Base-by-base conservation (phyloP, 129 eudicot genomes). In the Flaveria robusta region DNA sequence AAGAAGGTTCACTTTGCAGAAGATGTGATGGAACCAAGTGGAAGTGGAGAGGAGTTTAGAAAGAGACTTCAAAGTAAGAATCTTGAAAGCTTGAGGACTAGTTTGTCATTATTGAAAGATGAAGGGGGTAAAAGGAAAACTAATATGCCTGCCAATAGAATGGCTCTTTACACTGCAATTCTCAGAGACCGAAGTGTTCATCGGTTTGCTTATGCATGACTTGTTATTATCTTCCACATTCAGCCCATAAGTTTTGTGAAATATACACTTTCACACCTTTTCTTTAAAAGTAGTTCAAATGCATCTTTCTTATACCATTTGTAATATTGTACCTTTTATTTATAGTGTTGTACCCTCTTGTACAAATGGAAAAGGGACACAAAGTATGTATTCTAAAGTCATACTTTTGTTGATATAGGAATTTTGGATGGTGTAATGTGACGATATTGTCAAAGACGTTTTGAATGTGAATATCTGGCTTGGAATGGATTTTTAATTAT, bases 121-220 rank as follows among this genome's bases (percentile, higher is more conserved):
- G 66, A 79, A 71, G 82, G 72, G 66, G 66, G 72, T 79, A 71
- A 71, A 70, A 78, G 2, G 82, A 78, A 70, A 70, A 14, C 58
- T 22, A 75, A 52, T 52, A 85, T 92, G 92, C 92, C 96, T 72
- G 89, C 92, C 13, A 92, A 89, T 72, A 86, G 96, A 77, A 75
- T 74, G 68, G 97, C 96, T 26, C 83, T 92, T 12, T 89, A 92
- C 82, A 85, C 79, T 50, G 97, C 96, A 55, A 92, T 92, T 58
- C 87, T 92, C 20, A 85, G 86, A 66, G 88, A 87, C 11, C 91
- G 93, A 19, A 85, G 84, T 19, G 64, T 74, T 68, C 88, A 86
- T n/a, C 82, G 91, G 70, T 71, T 81, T 23, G 83, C 86, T 37
- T 89, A 81, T 83, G 84, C 89, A 4, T 92, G 81, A 87, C 8